phyloP scores from a whole-genome alignment of 768 basidiomycete species.

The Tephrocybe sp. region DNA sequence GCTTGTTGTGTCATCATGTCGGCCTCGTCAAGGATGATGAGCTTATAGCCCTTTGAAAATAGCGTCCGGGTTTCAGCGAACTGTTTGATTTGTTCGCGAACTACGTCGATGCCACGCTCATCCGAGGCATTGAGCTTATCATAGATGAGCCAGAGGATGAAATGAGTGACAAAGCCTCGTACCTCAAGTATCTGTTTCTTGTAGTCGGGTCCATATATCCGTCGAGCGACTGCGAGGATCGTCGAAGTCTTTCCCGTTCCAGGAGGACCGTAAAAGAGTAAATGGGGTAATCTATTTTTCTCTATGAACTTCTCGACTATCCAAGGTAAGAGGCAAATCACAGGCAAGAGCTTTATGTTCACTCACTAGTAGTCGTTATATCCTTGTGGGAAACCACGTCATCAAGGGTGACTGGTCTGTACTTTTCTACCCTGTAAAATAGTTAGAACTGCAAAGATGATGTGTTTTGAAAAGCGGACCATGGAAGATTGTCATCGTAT shows the following conservation, averaged over 20 bases:
- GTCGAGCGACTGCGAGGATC: conserved; percentile 90
- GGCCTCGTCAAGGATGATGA: conserved; percentile 98
- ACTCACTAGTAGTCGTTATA: conserved; percentile 90
- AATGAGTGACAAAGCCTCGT: conserved; percentile 12
- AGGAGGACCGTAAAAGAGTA: conserved; percentile 96
- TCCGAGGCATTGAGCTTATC: conserved; percentile 93
- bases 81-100: conserved; percentile 97
- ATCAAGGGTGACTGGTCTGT: conserved; percentile 84
- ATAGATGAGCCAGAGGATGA: neutral
- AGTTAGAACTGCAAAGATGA: neutral
- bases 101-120: conserved; percentile 97
- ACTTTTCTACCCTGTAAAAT: conserved; percentile 89
- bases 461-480: conserved; percentile 41
- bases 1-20: conserved; percentile 99
- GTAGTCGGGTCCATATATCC: conserved; percentile 87
- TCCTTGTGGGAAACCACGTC: conserved; percentile 98
- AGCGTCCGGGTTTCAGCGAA: conserved; percentile 95
- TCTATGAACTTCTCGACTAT: conserved; percentile 96
- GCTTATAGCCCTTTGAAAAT: conserved; percentile 91
- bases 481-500: conserved; percentile 73
- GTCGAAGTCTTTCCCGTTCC: conserved; percentile 99
- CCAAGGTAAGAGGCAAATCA: conserved; percentile 10
- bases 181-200: conserved; percentile 95
- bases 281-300: conserved; percentile 89
- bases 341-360: neutral